These are phyloP conservation scores for Skeletonema grethae DNA, from an alignment of 108 stramenopile genomes.

Conservation along the genomic window DNA sequence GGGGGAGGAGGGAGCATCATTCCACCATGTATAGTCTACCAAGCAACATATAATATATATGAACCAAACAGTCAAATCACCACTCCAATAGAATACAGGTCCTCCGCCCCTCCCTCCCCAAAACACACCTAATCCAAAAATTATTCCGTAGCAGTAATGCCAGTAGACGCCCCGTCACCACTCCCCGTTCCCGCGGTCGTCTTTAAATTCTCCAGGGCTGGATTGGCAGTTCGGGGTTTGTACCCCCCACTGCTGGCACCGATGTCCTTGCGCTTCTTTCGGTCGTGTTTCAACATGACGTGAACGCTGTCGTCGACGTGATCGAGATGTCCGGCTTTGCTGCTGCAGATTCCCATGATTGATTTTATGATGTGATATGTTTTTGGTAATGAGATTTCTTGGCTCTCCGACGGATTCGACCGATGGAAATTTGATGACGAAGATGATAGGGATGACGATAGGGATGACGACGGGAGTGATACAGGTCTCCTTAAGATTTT, in stretches of 20 bases:
- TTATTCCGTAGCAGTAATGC: slow-evolving; percentile 5
- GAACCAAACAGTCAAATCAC: too few relatives aligned
- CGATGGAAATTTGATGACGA: too few relatives aligned
- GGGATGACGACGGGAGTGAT: too few relatives aligned
- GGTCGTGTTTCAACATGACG: slow-evolving; percentile 45
- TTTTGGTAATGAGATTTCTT: too few relatives aligned
- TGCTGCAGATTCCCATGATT: slow-evolving; percentile 33
- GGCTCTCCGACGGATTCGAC: too few relatives aligned
- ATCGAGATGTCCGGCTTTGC: slow-evolving; percentile 21
- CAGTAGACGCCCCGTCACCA: neutral
- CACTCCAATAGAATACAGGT: neutral
- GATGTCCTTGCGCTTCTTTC: slow-evolving; percentile 33
- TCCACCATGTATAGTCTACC: too few relatives aligned
- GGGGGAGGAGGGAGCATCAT: too few relatives aligned
- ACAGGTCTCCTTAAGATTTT: too few relatives aligned
- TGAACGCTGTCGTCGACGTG: slow-evolving; percentile 42
- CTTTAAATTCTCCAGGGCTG: slow-evolving; percentile 17
- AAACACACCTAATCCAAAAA: neutral
- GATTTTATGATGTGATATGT: neutral
- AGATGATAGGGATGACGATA: too few relatives aligned
- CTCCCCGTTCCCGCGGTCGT: neutral
- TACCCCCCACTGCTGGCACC: slow-evolving; percentile 13
- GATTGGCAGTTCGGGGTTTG: slow-evolving; percentile 36
- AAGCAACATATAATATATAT: too few relatives aligned
- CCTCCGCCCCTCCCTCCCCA: neutral